These are phyloP conservation scores for Dactylellina haptotyla DNA, from an alignment of 2,329 filamentous ascomycete genomes.

Conservation along the genomic window DNA sequence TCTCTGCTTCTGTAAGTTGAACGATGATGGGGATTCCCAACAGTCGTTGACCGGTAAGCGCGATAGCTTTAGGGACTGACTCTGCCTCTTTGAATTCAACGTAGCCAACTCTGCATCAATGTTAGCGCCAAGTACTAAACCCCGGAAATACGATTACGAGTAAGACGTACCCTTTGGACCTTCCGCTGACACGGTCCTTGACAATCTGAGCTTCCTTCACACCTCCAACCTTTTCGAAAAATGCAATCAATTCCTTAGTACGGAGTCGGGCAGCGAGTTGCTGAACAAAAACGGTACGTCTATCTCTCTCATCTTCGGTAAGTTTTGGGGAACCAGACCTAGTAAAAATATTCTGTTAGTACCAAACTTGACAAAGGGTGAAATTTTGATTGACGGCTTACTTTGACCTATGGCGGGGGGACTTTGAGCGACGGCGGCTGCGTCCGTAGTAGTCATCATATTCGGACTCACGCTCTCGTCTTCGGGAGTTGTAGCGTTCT, in stretches of 20 bases:
- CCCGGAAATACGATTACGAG: neutral
- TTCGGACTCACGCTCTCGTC: conserved; percentile 72
- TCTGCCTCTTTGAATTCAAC: conserved; percentile 99
- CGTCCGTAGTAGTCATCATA: conserved; percentile 63
- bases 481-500: conserved; percentile 80
- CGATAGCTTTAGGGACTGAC: conserved; percentile 89
- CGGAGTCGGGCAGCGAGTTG: conserved; percentile 93
- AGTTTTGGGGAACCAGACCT: conserved; percentile 74
- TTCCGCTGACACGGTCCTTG: conserved; percentile 93
- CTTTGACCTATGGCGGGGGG: conserved; percentile 57
- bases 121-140: conserved; percentile 35
- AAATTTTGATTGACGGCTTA: conserved; percentile 57
- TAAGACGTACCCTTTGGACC: conserved; percentile 88
- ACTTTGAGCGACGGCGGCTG: conserved; percentile 66
- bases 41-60: conserved; percentile 98
- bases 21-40: conserved; percentile 98
- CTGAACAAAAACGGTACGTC: conserved; percentile 97
- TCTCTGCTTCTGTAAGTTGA: conserved; percentile 97
- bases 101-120: conserved; percentile 82
- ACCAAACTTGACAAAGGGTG: conserved; percentile 10
- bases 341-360: conserved; percentile 39
- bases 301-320: conserved; percentile 95
- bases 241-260: conserved; percentile 89
- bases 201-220: conserved; percentile 99
- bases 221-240: conserved; percentile 93